These are phyloP conservation scores for Cylindrotheca closterium DNA, from an alignment of 108 stramenopile genomes.

Conservation along the genomic window DNA sequence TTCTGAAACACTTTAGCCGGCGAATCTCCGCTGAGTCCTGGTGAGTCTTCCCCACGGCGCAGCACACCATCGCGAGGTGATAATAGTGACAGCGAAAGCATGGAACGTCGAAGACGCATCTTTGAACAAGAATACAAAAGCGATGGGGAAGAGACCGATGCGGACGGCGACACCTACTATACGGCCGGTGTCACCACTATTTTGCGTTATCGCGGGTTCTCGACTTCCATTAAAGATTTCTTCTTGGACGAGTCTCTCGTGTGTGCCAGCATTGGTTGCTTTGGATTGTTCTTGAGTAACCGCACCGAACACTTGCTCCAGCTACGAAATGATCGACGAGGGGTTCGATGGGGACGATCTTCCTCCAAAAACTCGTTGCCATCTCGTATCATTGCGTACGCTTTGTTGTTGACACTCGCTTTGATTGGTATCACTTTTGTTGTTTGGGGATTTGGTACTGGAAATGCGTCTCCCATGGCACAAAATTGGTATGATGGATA, in stretches of 20 bases:
- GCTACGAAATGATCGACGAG: slow-evolving; percentile 68
- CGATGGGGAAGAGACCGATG: background rate
- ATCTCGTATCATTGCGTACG: slow-evolving; percentile 55
- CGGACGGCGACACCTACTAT: background rate
- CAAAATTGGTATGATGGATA: slow-evolving; percentile 20
- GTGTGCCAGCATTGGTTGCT: slow-evolving; percentile 77
- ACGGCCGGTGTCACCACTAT: slow-evolving; percentile 27
- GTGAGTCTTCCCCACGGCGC: background rate
- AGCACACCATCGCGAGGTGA: no score
- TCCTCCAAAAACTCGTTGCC: slow-evolving; percentile 33
- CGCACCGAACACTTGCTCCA: slow-evolving; percentile 80
- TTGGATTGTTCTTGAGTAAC: slow-evolving; percentile 69
- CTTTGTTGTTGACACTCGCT: slow-evolving; percentile 53
- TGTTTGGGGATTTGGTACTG: slow-evolving; percentile 68
- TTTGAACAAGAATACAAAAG: no score
- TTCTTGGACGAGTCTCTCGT: slow-evolving; percentile 84
- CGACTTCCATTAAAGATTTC: slow-evolving; percentile 68
- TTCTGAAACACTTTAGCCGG: no score
- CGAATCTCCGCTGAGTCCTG: no score
- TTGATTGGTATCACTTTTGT: slow-evolving; percentile 57
- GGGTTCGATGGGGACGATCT: slow-evolving; percentile 49
- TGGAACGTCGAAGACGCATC: no score
- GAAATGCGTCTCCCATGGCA: slow-evolving; percentile 17
- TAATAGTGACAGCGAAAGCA: no score
- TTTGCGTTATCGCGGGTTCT: slow-evolving; percentile 74